Evolutionary conservation across 139 green algal genomes (phyloP), one percentile per base, ranked within the genome.

Genomic region (Nannochloris sp.): DNA sequence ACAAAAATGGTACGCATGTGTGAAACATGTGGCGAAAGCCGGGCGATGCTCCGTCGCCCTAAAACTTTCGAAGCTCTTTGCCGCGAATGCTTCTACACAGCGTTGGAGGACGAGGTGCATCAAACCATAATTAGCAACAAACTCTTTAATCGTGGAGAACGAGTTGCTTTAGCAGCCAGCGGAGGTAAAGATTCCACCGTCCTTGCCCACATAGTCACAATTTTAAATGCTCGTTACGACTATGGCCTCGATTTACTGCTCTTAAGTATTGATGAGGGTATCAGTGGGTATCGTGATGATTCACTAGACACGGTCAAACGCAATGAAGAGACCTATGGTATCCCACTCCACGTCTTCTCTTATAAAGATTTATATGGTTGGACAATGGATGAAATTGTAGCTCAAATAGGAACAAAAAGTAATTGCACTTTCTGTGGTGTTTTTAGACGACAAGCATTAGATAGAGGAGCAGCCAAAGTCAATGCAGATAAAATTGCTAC

Each of bases 341-440:
- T 96, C 6, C 85, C 87, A 1, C 74, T 96, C n/a, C 79, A 80
- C 54, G 71, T 98, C 2, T 78, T 97, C 29, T 96, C 89, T 0
- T 98, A 98, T 65, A 86, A 92, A 60, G 74, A 97, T 57, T 79
- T 98, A 51, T 98, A 98, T 73, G 92, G 91, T 19, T 98, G 93
- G 93, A 95, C 86, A 14, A 99, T 98, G 93, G 93, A 98, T 58
- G 85, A 97, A 48, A 98, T 98, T n/a, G 93, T 99, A 29, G 25
- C 53, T 1, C 61, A 85, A 68, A 90, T 98, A 14, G 92, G 92
- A 31, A 90, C 65, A 6, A 86, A 84, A 36, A 96, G 87, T 84
- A 98, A 98, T 81, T 98, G 92, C 85, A 98, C 92, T 15, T 98
- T 98, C 68, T 98, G 92, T 64, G 92, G 92, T 1, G 92, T 98